A percentile compares a stretch with the other conserved stretches of the same genome.
Conservation (phyloP, 495 filamentous ascomycete genomes). For the Glutinoglossum americanum region DNA sequence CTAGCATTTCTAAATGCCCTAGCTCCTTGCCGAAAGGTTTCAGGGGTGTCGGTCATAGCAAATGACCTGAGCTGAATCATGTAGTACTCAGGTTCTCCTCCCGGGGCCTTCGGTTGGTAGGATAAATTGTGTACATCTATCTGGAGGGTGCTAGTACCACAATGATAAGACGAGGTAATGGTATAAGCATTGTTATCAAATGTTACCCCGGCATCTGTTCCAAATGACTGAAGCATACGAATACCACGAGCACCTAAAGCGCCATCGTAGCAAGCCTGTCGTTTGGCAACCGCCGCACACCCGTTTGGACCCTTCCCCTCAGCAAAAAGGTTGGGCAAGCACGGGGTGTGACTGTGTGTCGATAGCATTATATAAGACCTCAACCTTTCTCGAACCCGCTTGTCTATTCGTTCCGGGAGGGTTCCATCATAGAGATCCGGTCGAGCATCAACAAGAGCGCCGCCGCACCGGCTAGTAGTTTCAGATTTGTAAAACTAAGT, state of each 20-base stretch:
- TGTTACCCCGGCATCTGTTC: conserved; percentile 13
- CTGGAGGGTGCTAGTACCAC: conserved; percentile 10
- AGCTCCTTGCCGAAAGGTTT: conserved; percentile 17
- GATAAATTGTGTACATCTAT: conserved; percentile 21
- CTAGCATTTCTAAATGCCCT: conserved; percentile 19
- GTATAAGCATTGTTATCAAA: conserved; percentile 25
- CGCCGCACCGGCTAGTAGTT: conserved; percentile 15
- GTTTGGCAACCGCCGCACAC: conserved; percentile 12
- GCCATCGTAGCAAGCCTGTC: conserved; percentile 23
- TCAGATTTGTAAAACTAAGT: conserved; percentile 17
- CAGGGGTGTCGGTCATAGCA: conserved; percentile 12
- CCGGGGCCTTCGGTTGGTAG: conserved; percentile 10
- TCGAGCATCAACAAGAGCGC: conserved; percentile 13
- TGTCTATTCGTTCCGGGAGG: conserved; percentile 10
- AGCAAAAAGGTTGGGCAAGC: conserved; percentile 20
- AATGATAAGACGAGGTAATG: conserved; percentile 20
- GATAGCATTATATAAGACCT: conserved; percentile 18
- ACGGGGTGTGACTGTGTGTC: conserved; percentile 14
- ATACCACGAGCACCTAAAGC: conserved; percentile 25
- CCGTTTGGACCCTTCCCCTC: conserved; percentile 15
- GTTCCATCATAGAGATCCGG: conserved; percentile 23
- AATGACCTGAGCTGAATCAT: conserved; percentile 19
- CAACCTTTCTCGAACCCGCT: conserved; percentile 11
- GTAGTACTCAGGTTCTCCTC: conserved; percentile 17
- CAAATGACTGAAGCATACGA: conserved; percentile 21